Percentiles rank a stretch among this genome's conserved stretches.
phyloP scores from a whole-genome alignment of 345 rosid genomes.

The Citrus glauca region DNA sequence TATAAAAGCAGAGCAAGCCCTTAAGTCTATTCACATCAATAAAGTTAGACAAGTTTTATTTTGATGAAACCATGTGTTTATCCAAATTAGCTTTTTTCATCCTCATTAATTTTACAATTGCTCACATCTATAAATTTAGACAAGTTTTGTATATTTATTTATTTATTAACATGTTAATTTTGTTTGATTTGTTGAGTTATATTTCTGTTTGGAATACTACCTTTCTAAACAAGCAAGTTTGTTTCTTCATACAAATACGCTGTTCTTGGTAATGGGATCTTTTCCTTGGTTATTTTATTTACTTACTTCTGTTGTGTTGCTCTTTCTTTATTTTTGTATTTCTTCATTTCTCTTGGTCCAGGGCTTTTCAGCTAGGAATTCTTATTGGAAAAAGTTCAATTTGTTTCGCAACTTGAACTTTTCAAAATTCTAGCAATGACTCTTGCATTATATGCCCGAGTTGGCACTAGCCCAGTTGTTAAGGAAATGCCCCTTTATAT shows the following conservation, averaged over 20 bases:
- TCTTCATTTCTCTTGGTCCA: background rate
- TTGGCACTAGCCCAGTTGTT: conserved; percentile 69
- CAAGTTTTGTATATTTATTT: no score
- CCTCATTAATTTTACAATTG: no score
- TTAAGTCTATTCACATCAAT: no score
- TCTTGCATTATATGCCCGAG: conserved; percentile 97
- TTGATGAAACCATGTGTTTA: no score
- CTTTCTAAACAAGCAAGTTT: conserved; percentile 64
- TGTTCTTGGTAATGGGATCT: background rate
- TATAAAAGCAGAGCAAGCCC: no score
- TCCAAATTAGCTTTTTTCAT: no score
- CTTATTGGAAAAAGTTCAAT: background rate
- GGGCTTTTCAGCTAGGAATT: background rate
- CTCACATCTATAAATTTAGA: no score
- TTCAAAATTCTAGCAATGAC: conserved; percentile 65
- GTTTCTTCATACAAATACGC: no score
- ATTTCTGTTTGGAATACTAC: conserved; percentile 13
- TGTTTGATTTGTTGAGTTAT: no score
- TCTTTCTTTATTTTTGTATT: background rate
- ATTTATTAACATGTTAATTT: no score
- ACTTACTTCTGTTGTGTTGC: conserved; percentile 9
- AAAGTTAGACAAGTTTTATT: no score
- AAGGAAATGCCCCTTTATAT: conserved; percentile 43
- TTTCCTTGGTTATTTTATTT: background rate
- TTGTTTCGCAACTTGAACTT: conserved; percentile 5